Evolutionary conservation across 2,329 filamentous ascomycete species (phyloP), one percentile per base, ranked within the genome.

Genomic region (Microdochium paspali): DNA sequence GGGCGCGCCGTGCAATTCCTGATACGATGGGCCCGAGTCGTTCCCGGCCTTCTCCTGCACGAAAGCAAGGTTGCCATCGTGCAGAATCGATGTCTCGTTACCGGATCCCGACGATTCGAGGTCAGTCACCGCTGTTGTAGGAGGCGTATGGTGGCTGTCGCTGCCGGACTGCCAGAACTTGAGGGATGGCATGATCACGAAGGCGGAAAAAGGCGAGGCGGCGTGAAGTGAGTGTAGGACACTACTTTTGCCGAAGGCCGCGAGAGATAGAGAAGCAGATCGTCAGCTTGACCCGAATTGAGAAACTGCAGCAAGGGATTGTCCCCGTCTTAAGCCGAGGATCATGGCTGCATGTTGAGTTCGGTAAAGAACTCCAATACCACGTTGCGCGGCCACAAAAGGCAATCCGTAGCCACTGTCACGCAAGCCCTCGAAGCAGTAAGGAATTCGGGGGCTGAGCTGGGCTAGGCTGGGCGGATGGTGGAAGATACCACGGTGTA

Each of bases 1-100:
- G 0, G 80, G 80, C 2, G 80, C 80, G 12, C 80, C 80, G 5
- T 68, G 69, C 2, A 74, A 77, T 55, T 83, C 79, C 52, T 83
- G 79, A 54, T 77, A 79, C 2, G 72, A 69, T 2, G 67, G 59
- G 44, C 63, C 58, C 5, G 69, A 66, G 32, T 68, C 68, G 55
- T 80, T 80, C 23, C 57, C 51, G 5, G 57, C 58, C 32, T 55
- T 56, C 26, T 52, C 57, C 13, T 53, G 42, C 2, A 56, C 59
- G 39, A 58, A 61, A 15, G 57, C 51, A 7, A 61, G 56, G 10
- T 55, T 46, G 25, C 59, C 58, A 28, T 61, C 59, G 44, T 49
- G 56, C 24, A 61, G 51, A 40, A 61, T 47, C 7, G 57, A 57
- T 12, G 57, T 21, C 13, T 59, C 56, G 44, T 52, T 52, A 10